Percentiles rank a stretch among this genome's conserved stretches.
Evolutionary conservation across 2,329 filamentous ascomycete species (phyloP).

Genomic region (Mycosphaerella sp.): DNA sequence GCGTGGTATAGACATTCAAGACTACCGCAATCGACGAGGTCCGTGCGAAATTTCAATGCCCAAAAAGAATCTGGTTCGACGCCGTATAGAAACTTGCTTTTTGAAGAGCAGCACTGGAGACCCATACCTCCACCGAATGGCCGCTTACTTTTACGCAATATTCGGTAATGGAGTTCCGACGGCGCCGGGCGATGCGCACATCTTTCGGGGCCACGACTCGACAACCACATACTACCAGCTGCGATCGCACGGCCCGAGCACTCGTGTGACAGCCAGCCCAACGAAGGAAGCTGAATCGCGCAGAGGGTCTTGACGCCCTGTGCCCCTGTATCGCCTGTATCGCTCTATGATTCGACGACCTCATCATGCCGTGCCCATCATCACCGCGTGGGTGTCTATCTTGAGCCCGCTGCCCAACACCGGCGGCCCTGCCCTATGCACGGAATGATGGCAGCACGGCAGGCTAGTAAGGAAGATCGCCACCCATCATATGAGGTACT

Average conservation of each 20-base stretch:
- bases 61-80: no score
- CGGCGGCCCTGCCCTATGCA: neutral
- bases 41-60: no score
- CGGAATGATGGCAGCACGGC: neutral
- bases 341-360: neutral
- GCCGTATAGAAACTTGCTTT: no score
- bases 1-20: no score
- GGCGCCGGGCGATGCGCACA: neutral
- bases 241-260: slow-evolving; percentile 6
- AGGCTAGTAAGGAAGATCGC: neutral
- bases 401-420: neutral
- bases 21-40: no score
- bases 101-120: neutral
- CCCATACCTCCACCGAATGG: neutral
- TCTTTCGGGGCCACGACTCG: neutral
- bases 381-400: neutral
- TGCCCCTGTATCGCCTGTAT: neutral
- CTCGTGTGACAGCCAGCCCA: neutral
- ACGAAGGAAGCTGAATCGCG: neutral
- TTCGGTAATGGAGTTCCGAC: neutral
- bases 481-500: neutral
- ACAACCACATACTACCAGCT: slow-evolving; percentile 6
- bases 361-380: neutral
- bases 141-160: neutral
- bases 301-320: neutral